These are phyloP conservation scores for Picochlorum sp. DNA, from an alignment of 139 green algal species.

Conservation along the genomic window DNA sequence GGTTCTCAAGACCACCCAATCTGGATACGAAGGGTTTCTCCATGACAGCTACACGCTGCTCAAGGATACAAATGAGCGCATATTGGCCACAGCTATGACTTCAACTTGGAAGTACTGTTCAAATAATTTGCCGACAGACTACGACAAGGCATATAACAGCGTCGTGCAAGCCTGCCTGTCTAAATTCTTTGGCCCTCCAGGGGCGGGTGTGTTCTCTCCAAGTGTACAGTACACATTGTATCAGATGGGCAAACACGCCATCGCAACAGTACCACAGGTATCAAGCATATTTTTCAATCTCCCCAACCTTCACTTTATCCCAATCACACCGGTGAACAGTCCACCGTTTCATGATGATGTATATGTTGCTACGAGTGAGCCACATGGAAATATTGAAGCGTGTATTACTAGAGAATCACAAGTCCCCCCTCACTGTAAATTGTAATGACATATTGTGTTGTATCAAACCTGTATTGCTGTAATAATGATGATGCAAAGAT, in stretches of 20 bases:
- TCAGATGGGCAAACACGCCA: slow-evolving; percentile 61
- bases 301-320: slow-evolving; percentile 97
- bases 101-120: slow-evolving; percentile 60
- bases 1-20: slow-evolving; percentile 89
- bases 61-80: slow-evolving; percentile 72
- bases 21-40: slow-evolving; percentile 83
- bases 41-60: slow-evolving; percentile 86
- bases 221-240: slow-evolving; percentile 89
- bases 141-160: slow-evolving; percentile 1
- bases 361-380: slow-evolving; percentile 87
- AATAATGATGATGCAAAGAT: too few relatives aligned
- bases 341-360: slow-evolving; percentile 86
- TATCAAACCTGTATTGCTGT: too few relatives aligned
- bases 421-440: slow-evolving; percentile 27
- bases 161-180: slow-evolving; percentile 22
- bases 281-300: slow-evolving; percentile 84
- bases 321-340: slow-evolving; percentile 44
- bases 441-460: slow-evolving; percentile 8
- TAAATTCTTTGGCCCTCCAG: slow-evolving; percentile 75
- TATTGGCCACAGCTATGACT: slow-evolving; percentile 79
- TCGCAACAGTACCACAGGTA: slow-evolving; percentile 50
- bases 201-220: slow-evolving; percentile 76
- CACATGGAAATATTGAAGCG: slow-evolving; percentile 85
- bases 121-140: background rate
- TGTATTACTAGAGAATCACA: slow-evolving; percentile 40